Base-by-base conservation (phyloP, 139 green algal genomes). In the Chlamydomonas sphaeroides region DNA sequence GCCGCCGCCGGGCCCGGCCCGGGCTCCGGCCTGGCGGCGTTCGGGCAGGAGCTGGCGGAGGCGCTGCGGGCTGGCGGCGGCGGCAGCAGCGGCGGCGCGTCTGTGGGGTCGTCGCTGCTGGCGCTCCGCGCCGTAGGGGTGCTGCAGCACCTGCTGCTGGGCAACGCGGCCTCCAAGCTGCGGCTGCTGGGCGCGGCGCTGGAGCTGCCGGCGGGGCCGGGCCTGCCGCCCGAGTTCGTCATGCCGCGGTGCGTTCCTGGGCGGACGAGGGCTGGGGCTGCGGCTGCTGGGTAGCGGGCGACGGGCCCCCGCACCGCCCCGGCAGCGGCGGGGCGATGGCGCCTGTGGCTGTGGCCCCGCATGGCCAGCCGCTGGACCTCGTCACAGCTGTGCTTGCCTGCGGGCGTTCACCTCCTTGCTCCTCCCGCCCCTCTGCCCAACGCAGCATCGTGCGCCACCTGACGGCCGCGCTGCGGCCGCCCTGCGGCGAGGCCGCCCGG, bases 81-180 rank as follows among this genome's bases (percentile, higher is more conserved):
- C 62, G 21, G 32, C 35, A 39, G 42, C 41, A 11, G 80, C n/a
- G 33, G 36, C 33, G n/a, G 63, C 41, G 42, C n/a, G n/a, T n/a
- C n/a, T n/a, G 39, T 56, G 21, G 41, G 26, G 53, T 45, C 45
- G 38, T 69, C 77, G 61, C 63, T 84, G 59, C 63, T 57, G 2
- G 75, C 49, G 14, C 75, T 67, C 28, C 80, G 89, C 65, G 89
- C 91, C 10, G 86, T 87, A 0, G 49, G 36, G 2, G 85, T 92
- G 48, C 70, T 94, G 70, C 39, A 84, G 49, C 80, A 88, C 68
- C 70, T 94, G 36, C 71, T 94, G 42, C 53, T 26, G 1, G 83
- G 80, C 62, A 92, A 89, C 71, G 1, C 79, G n/a, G 63, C 65
- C 14, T 66, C 56, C 32, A 89, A 91, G 79, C 61, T 85, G 56